Percentiles rank a stretch among this genome's conserved stretches.
Evolutionary conservation across 371 early-diverging fungal genomes (phyloP).

Genomic region (Mortierella sp.): DNA sequence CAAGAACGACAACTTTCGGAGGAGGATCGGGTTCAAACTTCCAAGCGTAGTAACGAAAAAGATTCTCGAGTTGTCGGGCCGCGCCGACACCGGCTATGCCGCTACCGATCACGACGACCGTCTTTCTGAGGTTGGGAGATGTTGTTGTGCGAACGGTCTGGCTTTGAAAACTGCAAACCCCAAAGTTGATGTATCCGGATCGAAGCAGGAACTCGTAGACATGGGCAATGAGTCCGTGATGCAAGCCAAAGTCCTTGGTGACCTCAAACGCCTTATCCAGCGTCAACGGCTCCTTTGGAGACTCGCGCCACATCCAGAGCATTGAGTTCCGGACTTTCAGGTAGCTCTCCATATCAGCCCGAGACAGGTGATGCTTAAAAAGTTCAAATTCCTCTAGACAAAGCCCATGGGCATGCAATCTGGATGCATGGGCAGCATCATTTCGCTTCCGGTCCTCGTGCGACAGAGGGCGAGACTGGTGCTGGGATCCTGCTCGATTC

Average conservation of each 20-base stretch:
- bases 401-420: conserved; percentile 44
- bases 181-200: conserved; percentile 55
- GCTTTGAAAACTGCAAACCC: conserved; percentile 31
- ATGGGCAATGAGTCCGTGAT: conserved; percentile 34
- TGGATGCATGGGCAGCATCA: conserved; percentile 47
- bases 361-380: conserved; percentile 37
- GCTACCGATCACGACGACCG: conserved; percentile 43
- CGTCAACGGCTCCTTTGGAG: conserved; percentile 32
- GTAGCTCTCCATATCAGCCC: conserved; percentile 31
- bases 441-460: conserved; percentile 21
- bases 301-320: conserved; percentile 46
- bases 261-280: conserved; percentile 28
- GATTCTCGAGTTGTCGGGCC: conserved; percentile 49
- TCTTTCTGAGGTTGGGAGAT: neutral
- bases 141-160: neutral
- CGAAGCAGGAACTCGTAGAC: conserved; percentile 53
- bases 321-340: conserved; percentile 52
- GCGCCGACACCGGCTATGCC: conserved; percentile 49
- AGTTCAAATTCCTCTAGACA: conserved; percentile 40
- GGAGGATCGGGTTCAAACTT: conserved; percentile 29
- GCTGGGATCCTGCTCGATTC: neutral
- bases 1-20: conserved; percentile 48
- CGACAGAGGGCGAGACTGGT: neutral
- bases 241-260: conserved; percentile 31
- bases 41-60: conserved; percentile 32